Percentiles rank a stretch among this genome's conserved stretches.
phyloP scores from a whole-genome alignment of 208 protist genomes.

The Naegleria gruberi region DNA sequence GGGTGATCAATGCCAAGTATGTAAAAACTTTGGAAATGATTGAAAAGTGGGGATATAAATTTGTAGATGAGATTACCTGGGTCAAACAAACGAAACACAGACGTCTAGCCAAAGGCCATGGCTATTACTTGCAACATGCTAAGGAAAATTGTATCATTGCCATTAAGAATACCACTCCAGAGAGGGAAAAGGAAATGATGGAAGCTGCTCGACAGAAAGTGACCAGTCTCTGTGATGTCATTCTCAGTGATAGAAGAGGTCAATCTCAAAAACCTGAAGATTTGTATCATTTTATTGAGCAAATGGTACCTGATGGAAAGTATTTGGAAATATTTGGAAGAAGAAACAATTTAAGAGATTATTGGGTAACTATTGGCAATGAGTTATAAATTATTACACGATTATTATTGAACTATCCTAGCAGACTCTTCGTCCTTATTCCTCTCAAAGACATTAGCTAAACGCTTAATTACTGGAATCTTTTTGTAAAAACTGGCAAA shows the following conservation, averaged over 20 bases:
- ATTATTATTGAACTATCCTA: too few relatives aligned
- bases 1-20: slow-evolving; percentile 58
- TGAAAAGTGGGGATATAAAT: slow-evolving; percentile 52
- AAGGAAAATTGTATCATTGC: slow-evolving; percentile 57
- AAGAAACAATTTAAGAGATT: slow-evolving; percentile 52
- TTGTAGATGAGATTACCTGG: slow-evolving; percentile 51
- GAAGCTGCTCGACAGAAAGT: not conserved
- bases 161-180: slow-evolving; percentile 47
- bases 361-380: slow-evolving; percentile 52
- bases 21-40: slow-evolving; percentile 42
- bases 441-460: too few relatives aligned
- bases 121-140: slow-evolving; percentile 56
- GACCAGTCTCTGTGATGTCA: slow-evolving; percentile 35
- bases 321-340: slow-evolving; percentile 56
- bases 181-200: slow-evolving; percentile 36
- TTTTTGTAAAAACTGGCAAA: too few relatives aligned
- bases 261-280: slow-evolving; percentile 55
- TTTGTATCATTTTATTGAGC: slow-evolving; percentile 49
- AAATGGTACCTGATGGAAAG: slow-evolving; percentile 50
- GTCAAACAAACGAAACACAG: slow-evolving; percentile 53
- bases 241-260: slow-evolving; percentile 43
- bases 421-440: too few relatives aligned
- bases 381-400: slow-evolving; percentile 40
- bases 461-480: too few relatives aligned
- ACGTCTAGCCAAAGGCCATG: slow-evolving; percentile 50